phyloP scores from a whole-genome alignment of 148 eudicot species.

The Suaeda aralocaspica region DNA sequence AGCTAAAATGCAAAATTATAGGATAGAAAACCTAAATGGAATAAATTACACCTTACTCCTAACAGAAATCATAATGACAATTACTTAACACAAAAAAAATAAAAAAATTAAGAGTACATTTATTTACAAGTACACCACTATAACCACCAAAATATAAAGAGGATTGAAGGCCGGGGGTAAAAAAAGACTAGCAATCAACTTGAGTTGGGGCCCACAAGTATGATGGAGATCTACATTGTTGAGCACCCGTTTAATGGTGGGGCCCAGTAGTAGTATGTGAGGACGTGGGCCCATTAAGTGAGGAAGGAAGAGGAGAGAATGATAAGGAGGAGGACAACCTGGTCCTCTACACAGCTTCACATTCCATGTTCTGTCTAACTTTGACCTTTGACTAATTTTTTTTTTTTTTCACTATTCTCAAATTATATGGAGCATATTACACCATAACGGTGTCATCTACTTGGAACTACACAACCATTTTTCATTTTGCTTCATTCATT shows the following conservation, averaged over 20 bases:
- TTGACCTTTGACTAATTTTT: conserved; percentile 85
- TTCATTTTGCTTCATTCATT: not conserved
- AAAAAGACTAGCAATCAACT: not conserved
- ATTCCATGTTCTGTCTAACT: conserved; percentile 48
- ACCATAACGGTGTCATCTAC: not conserved
- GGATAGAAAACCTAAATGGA: too few species aligned
- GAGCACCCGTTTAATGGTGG: conserved; percentile 21
- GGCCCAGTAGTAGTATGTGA: not conserved
- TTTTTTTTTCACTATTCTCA: too few species aligned
- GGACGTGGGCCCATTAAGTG: not conserved
- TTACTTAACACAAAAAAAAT: too few species aligned
- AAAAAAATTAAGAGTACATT: too few species aligned
- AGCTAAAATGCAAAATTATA: too few species aligned
- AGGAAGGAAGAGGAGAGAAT: conserved; percentile 14
- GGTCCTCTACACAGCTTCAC: conserved; percentile 51
- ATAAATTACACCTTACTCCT: too few species aligned
- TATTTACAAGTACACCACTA: too few species aligned
- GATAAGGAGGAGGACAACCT: conserved; percentile 44
- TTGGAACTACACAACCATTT: not conserved
- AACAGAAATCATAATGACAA: too few species aligned
- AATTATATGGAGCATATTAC: too few species aligned
- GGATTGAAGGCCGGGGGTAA: too few species aligned
- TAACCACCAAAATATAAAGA: too few species aligned
- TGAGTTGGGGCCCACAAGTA: conserved; percentile 9
- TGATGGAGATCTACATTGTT: conserved; percentile 8